Base-by-base conservation (phyloP, 2,329 filamentous ascomycete genomes). In the Colletotrichum caudatum region DNA sequence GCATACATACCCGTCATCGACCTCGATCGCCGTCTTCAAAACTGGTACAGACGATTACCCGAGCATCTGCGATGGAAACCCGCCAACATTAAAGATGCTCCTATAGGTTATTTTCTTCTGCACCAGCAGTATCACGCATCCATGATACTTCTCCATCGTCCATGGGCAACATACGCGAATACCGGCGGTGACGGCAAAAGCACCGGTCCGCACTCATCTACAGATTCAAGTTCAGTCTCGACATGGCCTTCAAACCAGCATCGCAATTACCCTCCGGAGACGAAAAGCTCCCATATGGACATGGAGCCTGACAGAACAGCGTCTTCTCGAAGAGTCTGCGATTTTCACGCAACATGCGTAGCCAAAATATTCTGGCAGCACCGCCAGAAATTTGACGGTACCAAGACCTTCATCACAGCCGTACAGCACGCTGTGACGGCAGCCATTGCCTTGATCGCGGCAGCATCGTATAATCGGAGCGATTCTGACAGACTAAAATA, bases 81-180 rank as follows among this genome's bases (percentile, higher is more conserved):
- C 76, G 83, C 78, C 78, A 88, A 80, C 81, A 87, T 78, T 81
- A 86, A 82, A 78, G 82, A 75, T 66, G 89, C 78, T 41, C 85
- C 76, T 73, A 85, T 80, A 82, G 85, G 78, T 77, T 91, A 82
- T 80, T 88, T 88, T 75, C 75, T 88, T 11, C 78, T 88, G 11
- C 86, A 88, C 72, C 86, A 88, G 76, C 86, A 88, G 74, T 89
- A 88, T 67, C 86, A 88, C 64, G 83, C 83, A 14, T 84, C 82
- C 60, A 81, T 88, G 77, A 87, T 88, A 61, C 77, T 88, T 14
- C 80, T 88, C 7, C 87, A 88, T 74, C 80, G 86, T 1, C 85
- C 86, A 0, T 88, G 87, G 81, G 85, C 86, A 26, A 82, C 83
- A 67, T 88, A 88, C 69, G 83, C 83, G 16, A 81, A 83, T 37